These are phyloP conservation scores for Diaporthe sp. DNA, from an alignment of 2,329 filamentous ascomycete species.

Conservation along the genomic window DNA sequence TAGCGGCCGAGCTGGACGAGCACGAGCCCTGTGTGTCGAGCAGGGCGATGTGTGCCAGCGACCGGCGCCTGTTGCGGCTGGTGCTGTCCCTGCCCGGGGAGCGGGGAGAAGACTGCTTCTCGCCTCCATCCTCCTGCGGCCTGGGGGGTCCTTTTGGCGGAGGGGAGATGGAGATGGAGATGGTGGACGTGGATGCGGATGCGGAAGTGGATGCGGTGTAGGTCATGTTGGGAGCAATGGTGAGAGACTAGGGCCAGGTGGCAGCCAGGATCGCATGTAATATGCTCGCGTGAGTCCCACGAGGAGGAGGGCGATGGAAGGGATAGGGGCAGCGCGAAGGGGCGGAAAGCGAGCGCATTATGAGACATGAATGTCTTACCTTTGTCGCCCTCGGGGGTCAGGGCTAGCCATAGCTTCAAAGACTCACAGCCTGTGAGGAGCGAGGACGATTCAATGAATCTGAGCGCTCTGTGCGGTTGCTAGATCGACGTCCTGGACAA, in stretches of 20 bases:
- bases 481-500: constrained; percentile 13
- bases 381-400: constrained; percentile 20
- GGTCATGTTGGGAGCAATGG: background rate
- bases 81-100: constrained; percentile 32
- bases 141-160: constrained; percentile 21
- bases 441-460: background rate
- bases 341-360: background rate
- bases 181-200: constrained; percentile 24
- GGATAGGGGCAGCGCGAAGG: background rate
- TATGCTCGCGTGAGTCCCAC: constrained; percentile 19
- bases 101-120: constrained; percentile 26
- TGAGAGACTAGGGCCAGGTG: background rate
- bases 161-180: constrained; percentile 5
- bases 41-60: constrained; percentile 36
- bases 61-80: constrained; percentile 35
- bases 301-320: constrained; percentile 24
- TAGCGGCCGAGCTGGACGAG: constrained; percentile 19
- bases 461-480: background rate
- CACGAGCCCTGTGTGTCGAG: constrained; percentile 34
- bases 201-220: constrained; percentile 24
- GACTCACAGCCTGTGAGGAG: background rate
- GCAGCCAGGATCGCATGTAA: background rate
- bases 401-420: constrained; percentile 20
- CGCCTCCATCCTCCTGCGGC: constrained; percentile 7
- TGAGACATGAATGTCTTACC: constrained; percentile 28